A percentile compares a stretch with the other conserved stretches of the same genome.
Conservation (phyloP, 2,329 filamentous ascomycete genomes). For the Fusarium sp. region DNA sequence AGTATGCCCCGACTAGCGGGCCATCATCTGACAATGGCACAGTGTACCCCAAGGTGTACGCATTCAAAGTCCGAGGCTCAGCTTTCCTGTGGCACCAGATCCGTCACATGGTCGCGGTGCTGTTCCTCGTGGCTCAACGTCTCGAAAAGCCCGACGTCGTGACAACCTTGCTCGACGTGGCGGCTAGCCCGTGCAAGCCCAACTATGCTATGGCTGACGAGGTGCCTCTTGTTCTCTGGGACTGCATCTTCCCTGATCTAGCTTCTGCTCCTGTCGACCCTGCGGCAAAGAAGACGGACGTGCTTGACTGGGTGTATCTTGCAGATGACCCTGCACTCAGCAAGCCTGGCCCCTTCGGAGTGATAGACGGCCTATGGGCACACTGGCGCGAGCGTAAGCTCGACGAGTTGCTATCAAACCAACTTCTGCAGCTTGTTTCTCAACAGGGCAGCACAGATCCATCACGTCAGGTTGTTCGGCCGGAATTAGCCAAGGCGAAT, state of each 20-base stretch:
- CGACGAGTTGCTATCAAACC: conserved; percentile 86
- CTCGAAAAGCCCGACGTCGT: conserved; percentile 84
- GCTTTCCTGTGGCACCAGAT: conserved; percentile 99
- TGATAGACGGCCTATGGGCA: conserved; percentile 85
- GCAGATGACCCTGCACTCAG: conserved; percentile 74
- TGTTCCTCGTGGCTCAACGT: conserved; percentile 94
- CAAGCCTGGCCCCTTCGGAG: conserved; percentile 76
- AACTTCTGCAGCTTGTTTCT: conserved; percentile 77
- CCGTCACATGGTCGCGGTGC: conserved; percentile 89
- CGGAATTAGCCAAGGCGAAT: conserved; percentile 33
- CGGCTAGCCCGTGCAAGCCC: conserved; percentile 81
- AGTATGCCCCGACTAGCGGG: conserved; percentile 51
- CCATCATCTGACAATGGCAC: conserved; percentile 15
- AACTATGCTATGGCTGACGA: conserved; percentile 94
- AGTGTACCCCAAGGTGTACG: conserved; percentile 79
- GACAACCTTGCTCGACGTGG: conserved; percentile 80
- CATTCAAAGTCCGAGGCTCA: conserved; percentile 89
- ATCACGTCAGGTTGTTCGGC: conserved; percentile 27
- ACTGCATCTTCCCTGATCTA: conserved; percentile 85
- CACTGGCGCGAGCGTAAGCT: conserved; percentile 89
- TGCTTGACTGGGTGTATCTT: conserved; percentile 83
- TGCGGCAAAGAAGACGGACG: conserved; percentile 62
- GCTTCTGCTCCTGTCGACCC: conserved; percentile 53
- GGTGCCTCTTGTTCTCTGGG: conserved; percentile 92
- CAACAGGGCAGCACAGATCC: conserved; percentile 54